Conservation (phyloP, 345 rosid species). For the Anastatica hierochuntica region DNA sequence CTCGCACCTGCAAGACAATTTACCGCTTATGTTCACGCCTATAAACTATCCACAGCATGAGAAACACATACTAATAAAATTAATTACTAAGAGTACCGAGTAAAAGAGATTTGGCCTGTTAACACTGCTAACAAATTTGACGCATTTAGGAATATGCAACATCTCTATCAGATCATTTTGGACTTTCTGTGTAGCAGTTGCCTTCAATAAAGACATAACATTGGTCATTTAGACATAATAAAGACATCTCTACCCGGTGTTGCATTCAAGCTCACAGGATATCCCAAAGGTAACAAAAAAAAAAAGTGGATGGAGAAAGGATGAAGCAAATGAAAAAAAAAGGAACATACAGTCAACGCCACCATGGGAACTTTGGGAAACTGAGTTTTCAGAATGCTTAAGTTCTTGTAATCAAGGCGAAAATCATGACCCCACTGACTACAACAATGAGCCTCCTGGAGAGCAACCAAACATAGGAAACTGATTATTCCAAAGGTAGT, state of each 20-base stretch:
- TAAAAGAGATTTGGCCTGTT: conserved; percentile 95
- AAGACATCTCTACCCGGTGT: no score
- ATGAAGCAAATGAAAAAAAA: conserved; percentile 4
- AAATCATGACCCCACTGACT: conserved; percentile 99
- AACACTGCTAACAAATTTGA: conserved; percentile 88
- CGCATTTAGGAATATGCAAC: conserved; percentile 68
- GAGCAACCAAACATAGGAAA: no score
- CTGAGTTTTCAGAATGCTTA: conserved; percentile 85
- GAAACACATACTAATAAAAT: not conserved
- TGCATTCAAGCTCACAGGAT: not conserved
- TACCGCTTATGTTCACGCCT: not conserved
- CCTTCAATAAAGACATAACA: conserved; percentile 37
- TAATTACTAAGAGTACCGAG: conserved; percentile 38
- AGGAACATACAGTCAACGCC: conserved; percentile 88
- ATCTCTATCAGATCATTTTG: conserved; percentile 83
- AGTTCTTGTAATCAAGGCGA: conserved; percentile 95
- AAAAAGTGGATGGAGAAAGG: not conserved
- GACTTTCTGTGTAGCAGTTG: conserved; percentile 91
- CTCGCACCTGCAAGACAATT: conserved; percentile 51
- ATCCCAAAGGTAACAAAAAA: not conserved
- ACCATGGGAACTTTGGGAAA: conserved; percentile 78
- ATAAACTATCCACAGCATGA: conserved; percentile 7
- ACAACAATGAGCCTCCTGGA: conserved; percentile 99
- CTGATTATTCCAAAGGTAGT: no score
- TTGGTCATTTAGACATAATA: no score